phyloP scores from a whole-genome alignment of 1,139 yeast species.

The Lodderomyces parapsilosis region DNA sequence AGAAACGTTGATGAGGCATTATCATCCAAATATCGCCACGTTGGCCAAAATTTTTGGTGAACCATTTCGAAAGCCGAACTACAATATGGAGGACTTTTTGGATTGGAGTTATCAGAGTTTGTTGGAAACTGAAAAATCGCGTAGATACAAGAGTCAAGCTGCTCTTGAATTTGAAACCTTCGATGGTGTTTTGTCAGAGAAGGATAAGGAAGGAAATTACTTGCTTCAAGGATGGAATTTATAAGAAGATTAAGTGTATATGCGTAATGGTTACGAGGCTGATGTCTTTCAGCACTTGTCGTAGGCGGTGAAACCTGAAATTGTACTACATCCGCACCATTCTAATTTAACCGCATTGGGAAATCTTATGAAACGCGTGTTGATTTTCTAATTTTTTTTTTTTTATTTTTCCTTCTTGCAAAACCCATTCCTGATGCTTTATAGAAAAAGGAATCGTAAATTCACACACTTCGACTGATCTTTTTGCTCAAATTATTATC shows the following conservation, averaged over 20 bases:
- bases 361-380: slow-evolving; percentile 34
- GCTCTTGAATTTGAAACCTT: slow-evolving; percentile 77
- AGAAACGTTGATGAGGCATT: slow-evolving; percentile 78
- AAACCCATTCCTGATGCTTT: neutral
- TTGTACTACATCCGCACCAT: slow-evolving; percentile 11
- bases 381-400: neutral
- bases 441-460: too few relatives aligned
- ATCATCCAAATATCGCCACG: slow-evolving; percentile 94
- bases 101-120: slow-evolving; percentile 85
- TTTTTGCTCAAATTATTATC: neutral
- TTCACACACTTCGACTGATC: neutral
- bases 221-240: slow-evolving; percentile 30
- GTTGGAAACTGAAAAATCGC: slow-evolving; percentile 69
- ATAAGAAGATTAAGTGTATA: neutral
- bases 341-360: slow-evolving; percentile 27
- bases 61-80: slow-evolving; percentile 83
- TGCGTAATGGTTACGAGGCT: too few relatives aligned
- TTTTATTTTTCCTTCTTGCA: neutral
- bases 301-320: too few relatives aligned
- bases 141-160: slow-evolving; percentile 68
- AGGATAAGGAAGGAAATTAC: slow-evolving; percentile 8
- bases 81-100: slow-evolving; percentile 84
- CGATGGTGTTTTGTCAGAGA: slow-evolving; percentile 35
- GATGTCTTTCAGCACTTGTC: too few relatives aligned
- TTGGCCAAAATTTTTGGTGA: slow-evolving; percentile 84